Evolutionary conservation across 2,329 filamentous ascomycete species (phyloP).

Genomic region (Penicillium concentricum): DNA sequence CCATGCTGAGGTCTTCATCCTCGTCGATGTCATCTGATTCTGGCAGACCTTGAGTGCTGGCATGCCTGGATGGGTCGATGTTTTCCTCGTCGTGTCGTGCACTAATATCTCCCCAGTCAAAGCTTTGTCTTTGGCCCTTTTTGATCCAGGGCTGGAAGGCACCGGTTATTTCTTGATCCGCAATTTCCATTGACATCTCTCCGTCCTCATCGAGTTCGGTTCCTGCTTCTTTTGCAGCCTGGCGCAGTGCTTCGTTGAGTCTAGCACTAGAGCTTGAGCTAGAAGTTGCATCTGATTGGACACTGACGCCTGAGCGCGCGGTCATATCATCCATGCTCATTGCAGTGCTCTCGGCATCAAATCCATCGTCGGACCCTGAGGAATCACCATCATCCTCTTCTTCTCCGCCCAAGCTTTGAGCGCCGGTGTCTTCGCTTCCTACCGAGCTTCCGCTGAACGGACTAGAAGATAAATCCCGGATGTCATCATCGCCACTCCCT

Average conservation of each 20-base stretch:
- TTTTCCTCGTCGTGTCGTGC: slow-evolving; percentile 49
- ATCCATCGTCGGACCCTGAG: slow-evolving; percentile 50
- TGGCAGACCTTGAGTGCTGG: slow-evolving; percentile 11
- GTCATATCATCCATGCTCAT: slow-evolving; percentile 81
- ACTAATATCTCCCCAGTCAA: slow-evolving; percentile 45
- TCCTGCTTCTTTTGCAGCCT: slow-evolving; percentile 72
- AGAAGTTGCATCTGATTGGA: slow-evolving; percentile 53
- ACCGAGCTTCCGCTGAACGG: slow-evolving; percentile 65
- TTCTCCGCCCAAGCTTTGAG: slow-evolving; percentile 40
- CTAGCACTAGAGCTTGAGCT: slow-evolving; percentile 68
- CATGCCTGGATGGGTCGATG: slow-evolving; percentile 34
- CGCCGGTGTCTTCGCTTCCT: slow-evolving; percentile 46
- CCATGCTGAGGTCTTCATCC: slow-evolving; percentile 82
- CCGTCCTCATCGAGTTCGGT: slow-evolving; percentile 66
- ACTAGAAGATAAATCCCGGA: slow-evolving; percentile 71
- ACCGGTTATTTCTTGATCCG: slow-evolving; percentile 56
- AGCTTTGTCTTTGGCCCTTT: slow-evolving; percentile 41
- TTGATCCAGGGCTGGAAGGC: slow-evolving; percentile 52
- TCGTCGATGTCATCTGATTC: slow-evolving; percentile 47
- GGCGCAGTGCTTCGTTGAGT: slow-evolving; percentile 73
- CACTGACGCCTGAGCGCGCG: slow-evolving; percentile 64
- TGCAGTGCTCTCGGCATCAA: slow-evolving; percentile 68
- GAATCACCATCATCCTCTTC: slow-evolving; percentile 46
- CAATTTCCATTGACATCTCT: slow-evolving; percentile 79
- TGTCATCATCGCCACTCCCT: slow-evolving; percentile 54